phyloP scores from a whole-genome alignment of 2,329 filamentous ascomycete genomes.

The Shiraia sp. region DNA sequence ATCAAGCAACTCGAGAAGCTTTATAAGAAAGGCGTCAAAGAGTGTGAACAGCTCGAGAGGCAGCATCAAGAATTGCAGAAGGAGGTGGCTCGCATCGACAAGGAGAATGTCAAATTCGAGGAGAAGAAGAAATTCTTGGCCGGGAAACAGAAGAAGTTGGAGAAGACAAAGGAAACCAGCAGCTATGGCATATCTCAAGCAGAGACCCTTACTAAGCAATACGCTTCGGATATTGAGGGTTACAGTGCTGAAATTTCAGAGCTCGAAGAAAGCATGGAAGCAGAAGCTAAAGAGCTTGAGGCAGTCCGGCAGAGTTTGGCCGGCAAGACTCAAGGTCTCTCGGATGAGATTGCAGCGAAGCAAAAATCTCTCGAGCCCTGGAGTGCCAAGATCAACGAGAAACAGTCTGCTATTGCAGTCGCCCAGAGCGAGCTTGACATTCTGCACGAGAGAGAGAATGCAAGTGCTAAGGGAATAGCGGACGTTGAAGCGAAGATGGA shows the following conservation, averaged over 20 bases:
- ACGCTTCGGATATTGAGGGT: conserved; percentile 75
- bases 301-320: conserved; percentile 86
- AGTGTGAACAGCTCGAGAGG: conserved; percentile 82
- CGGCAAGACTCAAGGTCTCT: conserved; percentile 93
- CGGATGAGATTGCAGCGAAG: conserved; percentile 87
- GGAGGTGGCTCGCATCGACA: conserved; percentile 90
- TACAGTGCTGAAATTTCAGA: conserved; percentile 73
- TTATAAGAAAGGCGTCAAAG: conserved; percentile 80
- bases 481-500: conserved; percentile 81
- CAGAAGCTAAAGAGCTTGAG: conserved; percentile 80
- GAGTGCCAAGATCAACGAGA: conserved; percentile 96
- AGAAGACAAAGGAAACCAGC: conserved; percentile 80
- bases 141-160: conserved; percentile 91
- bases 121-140: conserved; percentile 95
- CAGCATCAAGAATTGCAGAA: conserved; percentile 77
- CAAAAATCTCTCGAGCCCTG: conserved; percentile 95
- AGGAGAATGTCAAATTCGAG: conserved; percentile 95
- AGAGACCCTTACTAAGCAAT: conserved; percentile 76
- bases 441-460: conserved; percentile 83
- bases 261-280: conserved; percentile 75
- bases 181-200: conserved; percentile 76
- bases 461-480: conserved; percentile 79
- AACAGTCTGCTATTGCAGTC: conserved; percentile 90
- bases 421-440: conserved; percentile 94
- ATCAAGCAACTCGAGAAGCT: conserved; percentile 89